Base-by-base conservation (phyloP, 2,329 filamentous ascomycete species). In the Arthrobotrys iridis region DNA sequence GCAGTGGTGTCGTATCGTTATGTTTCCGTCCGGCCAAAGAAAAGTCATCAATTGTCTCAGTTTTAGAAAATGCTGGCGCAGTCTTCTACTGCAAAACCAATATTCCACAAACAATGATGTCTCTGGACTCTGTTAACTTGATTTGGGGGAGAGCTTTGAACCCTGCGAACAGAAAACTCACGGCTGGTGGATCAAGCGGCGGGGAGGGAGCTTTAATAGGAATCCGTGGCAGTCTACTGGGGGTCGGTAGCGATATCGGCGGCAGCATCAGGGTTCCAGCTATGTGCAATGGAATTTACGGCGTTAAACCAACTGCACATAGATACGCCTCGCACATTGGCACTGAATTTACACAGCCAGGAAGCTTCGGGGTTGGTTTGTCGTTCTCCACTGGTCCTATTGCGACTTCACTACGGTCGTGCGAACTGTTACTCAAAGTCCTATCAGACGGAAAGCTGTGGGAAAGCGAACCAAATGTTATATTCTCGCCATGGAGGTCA, bases 21-120 rank as follows among this genome's bases (percentile, higher is more conserved):
- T 87, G 89, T 2, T 85, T 85, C 40, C 84, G 89, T 48, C 88
- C 89, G 0, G 88, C 86, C 11, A 80, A 81, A 30, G 81, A 84
- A 75, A 86, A 90, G 79, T 85, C 87, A 0, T 84, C 85, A 0
- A 82, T 91, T 4, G 86, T 90, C 0, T 83, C 86, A 6, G 82
- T 90, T 0, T 81, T 92, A 2, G 82, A 87, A 24, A 83, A 84
- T 15, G 83, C 88, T 0, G 90, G 90, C 0, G 89, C 89, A 0
- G 84, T 92, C 0, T 82, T 90, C n/a, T 90, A 91, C 77, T 85
- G 87, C 77, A 91, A 91, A 81, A 91, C 90, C 0, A 91, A 91
- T 78, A 83, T 91, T 1, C 89, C 90, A 0, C 86, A 88, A 75
- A 86, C 86, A 0, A 81, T 88, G 67, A 83, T 83, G 78, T 83